phyloP scores from a whole-genome alignment of 352 stramenopile species.

The Globisporangium sylvaticum region DNA sequence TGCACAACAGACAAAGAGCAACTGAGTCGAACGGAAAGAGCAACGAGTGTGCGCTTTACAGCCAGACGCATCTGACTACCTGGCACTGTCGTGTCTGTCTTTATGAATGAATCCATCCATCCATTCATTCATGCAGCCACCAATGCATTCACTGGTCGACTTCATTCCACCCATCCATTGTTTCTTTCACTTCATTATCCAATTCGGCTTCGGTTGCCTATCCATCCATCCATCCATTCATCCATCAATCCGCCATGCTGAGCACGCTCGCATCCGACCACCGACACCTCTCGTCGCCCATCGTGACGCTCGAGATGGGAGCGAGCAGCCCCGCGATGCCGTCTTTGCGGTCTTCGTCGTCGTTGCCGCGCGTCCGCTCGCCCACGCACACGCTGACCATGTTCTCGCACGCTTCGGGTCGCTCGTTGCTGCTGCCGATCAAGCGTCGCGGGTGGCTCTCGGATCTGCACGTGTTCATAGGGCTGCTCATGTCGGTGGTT shows the following conservation, averaged over 20 bases:
- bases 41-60: no score
- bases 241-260: background rate
- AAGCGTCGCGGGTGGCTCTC: background rate
- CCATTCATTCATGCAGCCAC: background rate
- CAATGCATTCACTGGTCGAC: no score
- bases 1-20: no score
- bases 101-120: no score
- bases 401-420: background rate
- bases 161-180: background rate
- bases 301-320: background rate
- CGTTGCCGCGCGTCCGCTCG: background rate
- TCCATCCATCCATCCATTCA: background rate
- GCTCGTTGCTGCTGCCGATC: background rate
- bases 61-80: no score
- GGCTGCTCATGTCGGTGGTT: background rate
- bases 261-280: background rate
- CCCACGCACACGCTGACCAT: background rate
- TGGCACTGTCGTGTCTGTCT: no score
- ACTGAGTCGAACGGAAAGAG: no score
- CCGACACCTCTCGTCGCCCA: background rate
- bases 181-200: background rate
- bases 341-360: background rate
- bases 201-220: background rate
- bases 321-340: background rate
- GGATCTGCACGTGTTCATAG: background rate